Base-by-base conservation (phyloP, 2,329 filamentous ascomycete species). In the Polytolypa hystricis region DNA sequence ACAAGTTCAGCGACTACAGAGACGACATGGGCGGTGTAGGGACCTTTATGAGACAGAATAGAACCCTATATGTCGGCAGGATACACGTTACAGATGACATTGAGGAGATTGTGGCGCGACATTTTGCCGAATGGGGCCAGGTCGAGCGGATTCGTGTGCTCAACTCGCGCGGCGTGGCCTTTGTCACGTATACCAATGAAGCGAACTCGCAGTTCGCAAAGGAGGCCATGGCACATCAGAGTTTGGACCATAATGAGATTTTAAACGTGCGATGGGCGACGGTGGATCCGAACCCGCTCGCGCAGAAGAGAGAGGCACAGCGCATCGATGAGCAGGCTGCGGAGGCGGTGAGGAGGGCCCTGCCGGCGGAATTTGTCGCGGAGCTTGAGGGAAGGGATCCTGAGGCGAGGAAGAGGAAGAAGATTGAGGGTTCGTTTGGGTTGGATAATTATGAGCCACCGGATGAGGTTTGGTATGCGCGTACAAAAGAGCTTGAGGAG, bases 21-120 rank as follows among this genome's bases (percentile, higher is more conserved):
- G 89, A 96, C 56, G 89, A 96, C 58, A 96, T 98, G 91, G 87
- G 89, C 36, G 93, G 93, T 46, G 86, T 95, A 2, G 91, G 91
- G 17, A 85, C 77, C 43, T 98, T 98, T 54, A 81, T 87, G 76
- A 73, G 91, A 15, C 84, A 93, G 54, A 98, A 98, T 56, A 73
- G 91, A 20, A 98, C 91, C 1, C 69, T 98, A 4, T 98, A 98
- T 51, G 76, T 95, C 1, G 91, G 91, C 4, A 71, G 87, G 32
- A 95, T 98, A 57, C 85, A 95, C 58, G 89, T 94, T 23, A 89
- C 81, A 9, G 91, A 96, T 58, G 89, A 96, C 54, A 95, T 96
- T 43, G 89, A 98, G 56, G 91, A 98, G 62, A 76, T 96, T 23
- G 89, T 96, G 4, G 80, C 89, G 19, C 73, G 93, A 10, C 91